phyloP scores from a whole-genome alignment of 2,329 filamentous ascomycete species.

The Colletotrichum sp. region DNA sequence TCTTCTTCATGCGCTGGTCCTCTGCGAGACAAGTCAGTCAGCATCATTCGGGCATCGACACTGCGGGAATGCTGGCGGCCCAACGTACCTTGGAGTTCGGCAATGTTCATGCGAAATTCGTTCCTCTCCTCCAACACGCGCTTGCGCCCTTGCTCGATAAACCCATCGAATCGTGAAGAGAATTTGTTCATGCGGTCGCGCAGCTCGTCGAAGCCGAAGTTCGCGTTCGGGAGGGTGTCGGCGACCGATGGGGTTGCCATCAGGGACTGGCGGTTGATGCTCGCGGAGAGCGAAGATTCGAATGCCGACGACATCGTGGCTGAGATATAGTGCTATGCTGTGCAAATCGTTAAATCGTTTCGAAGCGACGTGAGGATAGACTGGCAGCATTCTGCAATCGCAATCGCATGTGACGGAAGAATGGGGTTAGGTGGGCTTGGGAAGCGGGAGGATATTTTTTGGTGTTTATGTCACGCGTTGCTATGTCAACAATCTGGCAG shows the following conservation, averaged over 20 bases:
- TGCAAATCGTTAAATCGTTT: background rate
- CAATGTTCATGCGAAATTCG: conserved; percentile 87
- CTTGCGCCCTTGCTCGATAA: conserved; percentile 91
- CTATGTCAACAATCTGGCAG: conserved; percentile 17
- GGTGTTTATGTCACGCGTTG: conserved; percentile 19
- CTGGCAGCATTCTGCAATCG: background rate
- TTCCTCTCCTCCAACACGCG: conserved; percentile 92
- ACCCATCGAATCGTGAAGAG: conserved; percentile 86
- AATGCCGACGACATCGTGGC: conserved; percentile 63
- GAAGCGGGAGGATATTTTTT: background rate
- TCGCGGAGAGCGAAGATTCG: conserved; percentile 72
- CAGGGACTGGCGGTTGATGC: conserved; percentile 61
- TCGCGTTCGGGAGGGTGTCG: conserved; percentile 83
- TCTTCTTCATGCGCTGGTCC: conserved; percentile 88
- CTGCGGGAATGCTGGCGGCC: background rate
- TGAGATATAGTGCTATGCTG: background rate
- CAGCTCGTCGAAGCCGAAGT: conserved; percentile 95
- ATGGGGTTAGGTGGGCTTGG: background rate
- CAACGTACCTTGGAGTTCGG: conserved; percentile 82
- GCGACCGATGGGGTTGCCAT: conserved; percentile 70
- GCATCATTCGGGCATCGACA: background rate
- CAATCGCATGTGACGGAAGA: background rate
- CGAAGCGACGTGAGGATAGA: background rate
- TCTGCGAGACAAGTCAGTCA: conserved; percentile 56
- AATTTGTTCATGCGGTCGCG: conserved; percentile 96